These are phyloP conservation scores for Annulohypoxylon bovei DNA, from an alignment of 495 filamentous ascomycete genomes.

Conservation along the genomic window DNA sequence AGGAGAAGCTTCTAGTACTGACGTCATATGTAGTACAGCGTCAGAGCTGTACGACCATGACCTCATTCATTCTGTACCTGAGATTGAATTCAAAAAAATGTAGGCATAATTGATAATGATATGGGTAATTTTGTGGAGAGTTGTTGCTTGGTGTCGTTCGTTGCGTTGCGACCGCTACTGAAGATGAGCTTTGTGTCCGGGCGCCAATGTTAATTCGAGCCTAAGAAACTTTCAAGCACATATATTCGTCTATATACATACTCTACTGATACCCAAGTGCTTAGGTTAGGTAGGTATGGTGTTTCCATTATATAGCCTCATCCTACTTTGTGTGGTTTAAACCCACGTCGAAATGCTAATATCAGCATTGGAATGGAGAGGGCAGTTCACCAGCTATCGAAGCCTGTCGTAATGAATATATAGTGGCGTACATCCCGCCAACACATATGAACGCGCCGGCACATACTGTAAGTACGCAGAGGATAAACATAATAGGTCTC, in stretches of 20 bases:
- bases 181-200: too few species aligned
- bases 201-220: background rate
- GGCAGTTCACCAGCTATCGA: slow-evolving; percentile 39
- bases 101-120: slow-evolving; percentile 11
- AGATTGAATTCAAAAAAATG: slow-evolving; percentile 4
- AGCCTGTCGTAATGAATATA: slow-evolving; percentile 36
- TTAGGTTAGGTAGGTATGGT: background rate
- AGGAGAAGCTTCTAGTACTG: slow-evolving; percentile 25
- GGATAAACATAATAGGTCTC: slow-evolving; percentile 36
- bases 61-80: slow-evolving; percentile 31
- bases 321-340: background rate
- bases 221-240: slow-evolving; percentile 1
- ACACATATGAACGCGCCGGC: slow-evolving; percentile 47
- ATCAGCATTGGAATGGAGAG: slow-evolving; percentile 41
- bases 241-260: background rate
- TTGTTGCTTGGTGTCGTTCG: background rate
- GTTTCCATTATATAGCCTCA: background rate
- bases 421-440: slow-evolving; percentile 44
- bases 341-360: background rate
- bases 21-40: slow-evolving; percentile 42
- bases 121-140: slow-evolving; percentile 28
- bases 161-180: background rate
- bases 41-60: slow-evolving; percentile 39
- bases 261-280: background rate
- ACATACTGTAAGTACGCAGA: slow-evolving; percentile 42